Conservation (phyloP, 2,329 filamentous ascomycete species). For the Penicillium vulpinum region DNA sequence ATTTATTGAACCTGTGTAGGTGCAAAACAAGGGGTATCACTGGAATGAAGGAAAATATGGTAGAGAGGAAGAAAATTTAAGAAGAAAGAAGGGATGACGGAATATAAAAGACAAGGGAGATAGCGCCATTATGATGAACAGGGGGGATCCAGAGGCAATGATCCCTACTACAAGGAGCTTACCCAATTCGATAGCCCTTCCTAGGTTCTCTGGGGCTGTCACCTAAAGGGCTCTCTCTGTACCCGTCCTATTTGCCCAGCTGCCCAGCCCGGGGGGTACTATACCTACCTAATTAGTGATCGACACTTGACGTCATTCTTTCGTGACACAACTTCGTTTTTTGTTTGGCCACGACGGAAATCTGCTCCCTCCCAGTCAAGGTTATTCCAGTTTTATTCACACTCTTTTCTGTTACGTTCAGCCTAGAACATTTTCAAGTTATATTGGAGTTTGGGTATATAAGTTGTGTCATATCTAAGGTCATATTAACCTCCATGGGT, state of each 20-base stretch:
- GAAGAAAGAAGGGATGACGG: constrained; percentile 6
- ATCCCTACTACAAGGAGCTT: neutral
- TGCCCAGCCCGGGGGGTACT: too few species aligned
- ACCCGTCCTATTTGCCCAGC: too few species aligned
- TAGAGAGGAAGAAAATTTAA: neutral
- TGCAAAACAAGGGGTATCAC: constrained; percentile 26
- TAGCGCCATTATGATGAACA: constrained; percentile 10
- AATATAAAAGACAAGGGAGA: constrained; percentile 15
- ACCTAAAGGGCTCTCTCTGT: too few species aligned
- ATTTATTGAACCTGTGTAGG: constrained; percentile 12
- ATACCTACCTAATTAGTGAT: constrained; percentile 9
- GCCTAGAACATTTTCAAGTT: neutral
- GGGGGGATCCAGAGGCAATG: neutral
- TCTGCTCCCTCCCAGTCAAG: constrained; percentile 5
- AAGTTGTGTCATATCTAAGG: neutral
- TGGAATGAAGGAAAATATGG: constrained; percentile 25
- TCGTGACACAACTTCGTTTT: neutral
- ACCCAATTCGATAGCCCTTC: neutral
- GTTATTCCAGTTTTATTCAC: too few species aligned
- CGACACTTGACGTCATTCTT: constrained; percentile 9
- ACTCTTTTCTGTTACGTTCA: neutral
- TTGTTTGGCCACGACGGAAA: constrained; percentile 5
- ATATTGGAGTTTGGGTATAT: neutral
- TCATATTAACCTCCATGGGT: neutral
- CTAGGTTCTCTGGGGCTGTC: too few species aligned